Evolutionary conservation across 441 rosid genomes (phyloP).

Genomic region (Populus hybrid): DNA sequence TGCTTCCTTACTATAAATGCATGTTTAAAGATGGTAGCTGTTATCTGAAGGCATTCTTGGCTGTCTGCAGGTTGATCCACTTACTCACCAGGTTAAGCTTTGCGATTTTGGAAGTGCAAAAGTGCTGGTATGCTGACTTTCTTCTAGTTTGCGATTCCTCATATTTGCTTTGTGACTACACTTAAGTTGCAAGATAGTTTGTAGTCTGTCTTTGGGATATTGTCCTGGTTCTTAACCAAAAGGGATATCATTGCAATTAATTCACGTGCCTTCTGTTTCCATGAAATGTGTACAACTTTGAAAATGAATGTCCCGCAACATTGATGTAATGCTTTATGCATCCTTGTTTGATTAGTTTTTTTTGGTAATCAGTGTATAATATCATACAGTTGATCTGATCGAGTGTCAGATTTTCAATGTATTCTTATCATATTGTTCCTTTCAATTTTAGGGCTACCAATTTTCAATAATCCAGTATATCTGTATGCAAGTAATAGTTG

Average conservation of each 20-base stretch:
- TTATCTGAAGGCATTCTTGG: constrained; percentile 10
- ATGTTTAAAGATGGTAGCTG: not conserved
- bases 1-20: constrained; percentile 10
- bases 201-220: not conserved
- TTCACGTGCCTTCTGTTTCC: not conserved
- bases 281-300: not conserved
- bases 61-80: constrained; percentile 84
- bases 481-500: not conserved
- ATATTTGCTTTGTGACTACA: not conserved
- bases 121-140: constrained; percentile 67
- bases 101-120: constrained; percentile 99
- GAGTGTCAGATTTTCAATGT: no score
- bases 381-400: not conserved
- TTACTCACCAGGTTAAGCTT: constrained; percentile 94
- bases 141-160: not conserved
- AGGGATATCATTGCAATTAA: not conserved
- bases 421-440: no score
- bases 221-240: not conserved
- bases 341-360: not conserved
- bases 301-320: not conserved
- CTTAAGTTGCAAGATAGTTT: not conserved
- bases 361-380: not conserved
- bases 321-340: not conserved
- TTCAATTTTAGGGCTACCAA: no score
- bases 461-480: no score